A percentile compares a stretch with the other conserved stretches of the same genome.
These are phyloP conservation scores for Yamadazyma pseudoaaseri DNA, from an alignment of 1,139 yeast genomes.

Conservation along the genomic window DNA sequence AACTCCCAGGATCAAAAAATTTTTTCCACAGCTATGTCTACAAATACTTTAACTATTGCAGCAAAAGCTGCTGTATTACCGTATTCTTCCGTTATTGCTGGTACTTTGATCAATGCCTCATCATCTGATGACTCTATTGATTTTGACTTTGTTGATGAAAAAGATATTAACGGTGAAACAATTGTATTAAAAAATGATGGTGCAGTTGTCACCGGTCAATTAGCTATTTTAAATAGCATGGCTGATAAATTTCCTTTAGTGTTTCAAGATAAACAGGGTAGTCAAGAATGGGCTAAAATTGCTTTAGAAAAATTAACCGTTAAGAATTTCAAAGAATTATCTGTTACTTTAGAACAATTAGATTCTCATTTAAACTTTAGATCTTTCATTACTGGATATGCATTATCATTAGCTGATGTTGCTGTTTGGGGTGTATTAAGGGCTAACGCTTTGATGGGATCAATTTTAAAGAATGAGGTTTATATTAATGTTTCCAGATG, in stretches of 20 bases:
- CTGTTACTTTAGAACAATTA: slow-evolving; percentile 68
- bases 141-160: slow-evolving; percentile 68
- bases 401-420: slow-evolving; percentile 72
- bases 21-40: slow-evolving; percentile 20
- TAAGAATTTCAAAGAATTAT: slow-evolving; percentile 83
- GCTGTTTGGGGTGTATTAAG: slow-evolving; percentile 93
- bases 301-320: slow-evolving; percentile 69
- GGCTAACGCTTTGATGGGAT: slow-evolving; percentile 90
- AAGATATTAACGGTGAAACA: slow-evolving; percentile 40
- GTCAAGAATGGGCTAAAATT: slow-evolving; percentile 63
- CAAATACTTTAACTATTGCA: slow-evolving; percentile 58
- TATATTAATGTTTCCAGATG: slow-evolving; percentile 89
- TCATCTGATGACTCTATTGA: slow-evolving; percentile 49
- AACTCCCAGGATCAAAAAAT: slow-evolving; percentile 4
- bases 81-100: slow-evolving; percentile 78
- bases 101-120: slow-evolving; percentile 63
- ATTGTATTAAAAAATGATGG: slow-evolving; percentile 47
- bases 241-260: slow-evolving; percentile 45
- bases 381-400: slow-evolving; percentile 70
- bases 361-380: slow-evolving; percentile 86
- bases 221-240: slow-evolving; percentile 44
- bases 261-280: slow-evolving; percentile 29
- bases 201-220: slow-evolving; percentile 43
- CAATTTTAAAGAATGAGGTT: slow-evolving; percentile 80
- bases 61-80: slow-evolving; percentile 84